These are phyloP conservation scores for Carex kokanica DNA, from an alignment of 176 grass and related monocot species.

Conservation along the genomic window DNA sequence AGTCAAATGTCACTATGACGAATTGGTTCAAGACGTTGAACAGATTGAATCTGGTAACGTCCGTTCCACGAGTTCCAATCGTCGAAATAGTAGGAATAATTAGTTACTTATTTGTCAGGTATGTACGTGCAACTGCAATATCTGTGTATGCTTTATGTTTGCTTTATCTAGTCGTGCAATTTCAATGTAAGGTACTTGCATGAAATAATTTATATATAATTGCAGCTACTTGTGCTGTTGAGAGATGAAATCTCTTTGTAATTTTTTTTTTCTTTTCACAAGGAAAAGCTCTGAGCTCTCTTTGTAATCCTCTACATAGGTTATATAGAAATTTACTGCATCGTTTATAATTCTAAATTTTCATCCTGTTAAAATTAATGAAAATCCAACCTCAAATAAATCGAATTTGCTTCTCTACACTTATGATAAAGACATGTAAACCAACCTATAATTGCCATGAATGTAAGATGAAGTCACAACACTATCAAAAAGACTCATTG, in stretches of 20 bases:
- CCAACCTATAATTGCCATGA: neutral
- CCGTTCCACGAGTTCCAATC: neutral
- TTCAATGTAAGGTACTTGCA: slow-evolving; percentile 7
- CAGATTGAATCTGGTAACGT: slow-evolving; percentile 32
- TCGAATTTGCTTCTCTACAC: neutral
- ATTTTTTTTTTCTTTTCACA: neutral
- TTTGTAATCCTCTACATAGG: neutral
- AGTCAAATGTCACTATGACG: slow-evolving; percentile 37
- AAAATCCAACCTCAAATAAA: neutral
- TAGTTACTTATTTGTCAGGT: slow-evolving; percentile 1
- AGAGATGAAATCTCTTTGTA: neutral
- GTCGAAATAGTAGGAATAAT: neutral
- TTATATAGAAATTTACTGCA: neutral
- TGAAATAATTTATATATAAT: slow-evolving; percentile 8
- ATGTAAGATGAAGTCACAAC: neutral
- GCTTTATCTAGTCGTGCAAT: neutral
- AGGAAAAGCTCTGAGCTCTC: neutral
- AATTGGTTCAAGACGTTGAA: slow-evolving; percentile 30
- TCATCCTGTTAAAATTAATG: neutral
- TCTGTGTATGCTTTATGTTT: slow-evolving; percentile 12
- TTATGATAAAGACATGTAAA: neutral
- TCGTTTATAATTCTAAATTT: neutral
- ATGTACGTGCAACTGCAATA: neutral
- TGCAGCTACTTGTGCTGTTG: neutral
- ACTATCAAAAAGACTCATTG: neutral